phyloP scores from a whole-genome alignment of 2,329 filamentous ascomycete genomes.

The Lachnellula cervina region DNA sequence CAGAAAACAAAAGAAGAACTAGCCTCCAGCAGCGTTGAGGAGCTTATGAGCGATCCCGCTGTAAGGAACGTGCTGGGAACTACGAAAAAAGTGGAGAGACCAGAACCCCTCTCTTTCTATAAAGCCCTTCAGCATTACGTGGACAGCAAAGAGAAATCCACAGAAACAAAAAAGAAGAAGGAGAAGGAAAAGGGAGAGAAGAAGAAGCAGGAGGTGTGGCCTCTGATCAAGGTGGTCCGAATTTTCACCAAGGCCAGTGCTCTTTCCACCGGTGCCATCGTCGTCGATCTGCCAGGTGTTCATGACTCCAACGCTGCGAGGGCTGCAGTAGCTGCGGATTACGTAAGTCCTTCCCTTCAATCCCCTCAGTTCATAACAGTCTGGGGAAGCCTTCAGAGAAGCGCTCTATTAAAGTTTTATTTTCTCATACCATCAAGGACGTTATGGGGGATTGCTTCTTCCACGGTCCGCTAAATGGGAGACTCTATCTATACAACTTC shows the following conservation, averaged over 20 bases:
- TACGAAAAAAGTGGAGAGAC: slow-evolving; percentile 14
- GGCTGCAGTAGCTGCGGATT: slow-evolving; percentile 42
- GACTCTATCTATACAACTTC: neutral
- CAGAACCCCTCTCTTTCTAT: slow-evolving; percentile 17
- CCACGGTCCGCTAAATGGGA: no score
- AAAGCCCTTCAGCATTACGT: slow-evolving; percentile 20
- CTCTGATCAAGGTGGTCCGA: slow-evolving; percentile 34
- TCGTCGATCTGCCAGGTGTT: slow-evolving; percentile 51
- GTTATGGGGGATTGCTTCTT: no score
- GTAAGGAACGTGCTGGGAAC: slow-evolving; percentile 19
- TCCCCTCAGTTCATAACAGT: no score
- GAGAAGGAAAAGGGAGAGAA: slow-evolving; percentile 20
- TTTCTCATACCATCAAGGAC: no score
- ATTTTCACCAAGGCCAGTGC: slow-evolving; percentile 43
- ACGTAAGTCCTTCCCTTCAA: slow-evolving; percentile 26
- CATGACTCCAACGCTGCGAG: slow-evolving; percentile 47
- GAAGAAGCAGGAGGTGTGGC: slow-evolving; percentile 37
- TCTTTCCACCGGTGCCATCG: slow-evolving; percentile 43
- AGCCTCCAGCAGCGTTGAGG: slow-evolving; percentile 24
- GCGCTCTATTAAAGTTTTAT: no score
- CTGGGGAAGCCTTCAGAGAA: no score
- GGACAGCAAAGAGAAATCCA: slow-evolving; percentile 25
- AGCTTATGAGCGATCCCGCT: slow-evolving; percentile 21
- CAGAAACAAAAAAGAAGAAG: slow-evolving; percentile 36
- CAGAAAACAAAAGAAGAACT: slow-evolving; percentile 35